Conservation (phyloP, 352 stramenopile species). For the Phytopythium kandeliae region DNA sequence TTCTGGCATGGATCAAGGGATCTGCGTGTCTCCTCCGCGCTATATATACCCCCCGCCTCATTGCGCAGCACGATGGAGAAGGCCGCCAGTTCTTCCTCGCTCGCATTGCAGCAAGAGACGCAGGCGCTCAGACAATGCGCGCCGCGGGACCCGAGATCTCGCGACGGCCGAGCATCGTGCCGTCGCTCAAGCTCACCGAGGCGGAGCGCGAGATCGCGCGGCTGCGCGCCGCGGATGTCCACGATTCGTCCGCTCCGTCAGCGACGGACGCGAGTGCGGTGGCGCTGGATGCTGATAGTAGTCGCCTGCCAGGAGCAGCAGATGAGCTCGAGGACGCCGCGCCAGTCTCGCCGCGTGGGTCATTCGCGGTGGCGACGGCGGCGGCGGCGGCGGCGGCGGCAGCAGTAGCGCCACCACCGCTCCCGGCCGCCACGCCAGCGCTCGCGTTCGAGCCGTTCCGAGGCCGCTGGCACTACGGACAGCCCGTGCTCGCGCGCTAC, state of each 20-base stretch:
- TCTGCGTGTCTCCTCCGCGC: too few species aligned
- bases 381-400: not conserved
- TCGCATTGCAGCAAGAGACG: too few species aligned
- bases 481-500: constrained; percentile 60
- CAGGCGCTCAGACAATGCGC: not conserved
- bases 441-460: constrained; percentile 47
- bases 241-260: not conserved
- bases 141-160: not conserved
- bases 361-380: not conserved
- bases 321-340: not conserved
- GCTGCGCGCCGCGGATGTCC: not conserved
- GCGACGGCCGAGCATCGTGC: constrained; percentile 1
- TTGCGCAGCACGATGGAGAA: too few species aligned
- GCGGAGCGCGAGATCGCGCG: not conserved
- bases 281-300: not conserved
- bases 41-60: too few species aligned
- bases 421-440: not conserved
- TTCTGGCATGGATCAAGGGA: too few species aligned
- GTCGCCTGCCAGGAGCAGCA: not conserved
- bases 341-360: not conserved
- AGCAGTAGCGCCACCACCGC: too few species aligned
- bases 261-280: too few species aligned
- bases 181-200: constrained; percentile 5
- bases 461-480: constrained; percentile 54
- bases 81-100: too few species aligned